These are phyloP conservation scores for Harringtonia aguacate DNA, from an alignment of 2,329 filamentous ascomycete species.

Conservation along the genomic window DNA sequence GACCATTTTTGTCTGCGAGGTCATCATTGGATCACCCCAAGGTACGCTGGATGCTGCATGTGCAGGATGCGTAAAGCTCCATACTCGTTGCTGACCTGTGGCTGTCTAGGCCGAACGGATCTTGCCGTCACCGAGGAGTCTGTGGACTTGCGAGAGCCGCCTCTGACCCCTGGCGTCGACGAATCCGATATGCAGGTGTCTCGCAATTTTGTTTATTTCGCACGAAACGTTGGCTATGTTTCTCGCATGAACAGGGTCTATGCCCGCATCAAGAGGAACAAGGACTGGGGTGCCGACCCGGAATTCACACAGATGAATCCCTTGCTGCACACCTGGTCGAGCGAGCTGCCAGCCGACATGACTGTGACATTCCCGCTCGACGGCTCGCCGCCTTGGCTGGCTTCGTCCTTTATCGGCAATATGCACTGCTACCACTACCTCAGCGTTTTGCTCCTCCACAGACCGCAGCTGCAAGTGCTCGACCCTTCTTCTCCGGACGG, in stretches of 20 bases:
- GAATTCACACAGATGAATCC: constrained; percentile 72
- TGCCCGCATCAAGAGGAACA: constrained; percentile 54
- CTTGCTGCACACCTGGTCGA: constrained; percentile 63
- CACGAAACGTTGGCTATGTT: constrained; percentile 67
- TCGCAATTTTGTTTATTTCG: constrained; percentile 74
- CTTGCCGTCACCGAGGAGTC: constrained; percentile 64
- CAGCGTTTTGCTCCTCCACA: constrained; percentile 73
- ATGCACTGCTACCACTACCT: constrained; percentile 84
- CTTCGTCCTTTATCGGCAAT: constrained; percentile 81
- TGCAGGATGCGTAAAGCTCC: no score
- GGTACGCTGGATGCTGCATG: constrained; percentile 37
- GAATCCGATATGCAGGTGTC: constrained; percentile 68
- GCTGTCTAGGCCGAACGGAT: constrained; percentile 57
- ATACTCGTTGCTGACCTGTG: background rate
- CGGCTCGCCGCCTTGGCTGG: constrained; percentile 71
- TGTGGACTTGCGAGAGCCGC: constrained; percentile 61
- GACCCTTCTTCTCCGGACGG: constrained; percentile 61
- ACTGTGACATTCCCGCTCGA: constrained; percentile 67
- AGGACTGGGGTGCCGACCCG: constrained; percentile 78
- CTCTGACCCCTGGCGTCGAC: constrained; percentile 55
- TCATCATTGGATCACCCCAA: constrained; percentile 91
- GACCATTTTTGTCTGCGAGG: constrained; percentile 71
- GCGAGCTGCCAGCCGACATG: constrained; percentile 68
- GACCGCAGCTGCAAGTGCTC: constrained; percentile 72
- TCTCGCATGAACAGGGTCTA: constrained; percentile 68